Evolutionary conservation across 805 yeast species (phyloP).

Genomic region (Myxozyma kluyveri): DNA sequence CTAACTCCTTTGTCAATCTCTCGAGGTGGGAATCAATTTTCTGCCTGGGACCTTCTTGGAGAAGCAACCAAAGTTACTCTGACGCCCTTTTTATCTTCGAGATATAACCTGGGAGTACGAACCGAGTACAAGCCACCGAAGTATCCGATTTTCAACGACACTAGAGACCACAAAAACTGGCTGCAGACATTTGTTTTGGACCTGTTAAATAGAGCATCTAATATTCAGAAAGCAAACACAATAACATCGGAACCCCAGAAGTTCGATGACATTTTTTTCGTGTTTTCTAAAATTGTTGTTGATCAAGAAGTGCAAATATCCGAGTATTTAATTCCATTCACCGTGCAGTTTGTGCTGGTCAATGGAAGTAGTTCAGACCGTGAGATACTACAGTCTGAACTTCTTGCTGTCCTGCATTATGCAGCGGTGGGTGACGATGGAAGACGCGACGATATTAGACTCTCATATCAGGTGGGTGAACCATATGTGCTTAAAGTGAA

Average conservation of each 20-base stretch:
- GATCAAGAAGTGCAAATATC: slow-evolving; percentile 70
- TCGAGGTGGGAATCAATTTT: background rate
- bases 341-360: slow-evolving; percentile 61
- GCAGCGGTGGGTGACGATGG: background rate
- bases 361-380: slow-evolving; percentile 44
- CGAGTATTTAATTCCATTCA: slow-evolving; percentile 72
- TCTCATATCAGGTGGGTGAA: slow-evolving; percentile 53
- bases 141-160: slow-evolving; percentile 62
- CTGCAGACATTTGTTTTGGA: slow-evolving; percentile 65
- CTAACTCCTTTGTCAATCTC: slow-evolving; percentile 36
- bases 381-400: slow-evolving; percentile 55
- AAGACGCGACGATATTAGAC: slow-evolving; percentile 47
- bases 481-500: background rate
- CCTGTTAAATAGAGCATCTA: slow-evolving; percentile 48
- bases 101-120: slow-evolving; percentile 53
- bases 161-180: slow-evolving; percentile 58
- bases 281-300: slow-evolving; percentile 62
- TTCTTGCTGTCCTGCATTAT: slow-evolving; percentile 50
- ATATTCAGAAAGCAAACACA: slow-evolving; percentile 29
- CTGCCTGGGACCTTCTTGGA: slow-evolving; percentile 61
- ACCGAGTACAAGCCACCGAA: slow-evolving; percentile 36
- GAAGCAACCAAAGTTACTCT: slow-evolving; percentile 69
- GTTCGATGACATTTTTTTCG: slow-evolving; percentile 42
- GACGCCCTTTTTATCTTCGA: slow-evolving; percentile 70
- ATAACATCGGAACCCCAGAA: background rate